Conservation (phyloP, 176 grass and related monocot species). For the Hordeum marinum region DNA sequence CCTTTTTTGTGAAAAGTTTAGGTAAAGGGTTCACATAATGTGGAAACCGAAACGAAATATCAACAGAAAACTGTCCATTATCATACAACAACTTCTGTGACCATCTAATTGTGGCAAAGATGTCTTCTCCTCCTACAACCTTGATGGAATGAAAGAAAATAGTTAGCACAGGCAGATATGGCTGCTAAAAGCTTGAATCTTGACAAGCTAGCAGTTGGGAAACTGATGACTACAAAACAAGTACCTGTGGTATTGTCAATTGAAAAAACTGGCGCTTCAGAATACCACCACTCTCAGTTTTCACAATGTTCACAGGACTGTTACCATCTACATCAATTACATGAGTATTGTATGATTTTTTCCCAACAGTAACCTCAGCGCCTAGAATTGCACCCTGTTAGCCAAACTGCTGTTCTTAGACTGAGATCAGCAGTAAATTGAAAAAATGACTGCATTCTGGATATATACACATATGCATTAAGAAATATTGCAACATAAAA, state of each 20-base stretch:
- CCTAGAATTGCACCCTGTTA: slow-evolving; percentile 99
- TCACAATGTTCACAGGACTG: slow-evolving; percentile 28
- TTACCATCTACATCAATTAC: slow-evolving; percentile 70
- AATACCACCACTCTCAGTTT: slow-evolving; percentile 58
- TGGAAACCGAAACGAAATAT: slow-evolving; percentile 72
- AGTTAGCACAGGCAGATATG: background rate
- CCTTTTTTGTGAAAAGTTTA: slow-evolving; percentile 83
- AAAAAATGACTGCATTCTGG: background rate
- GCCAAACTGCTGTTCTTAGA: slow-evolving; percentile 75
- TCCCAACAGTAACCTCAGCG: slow-evolving; percentile 77
- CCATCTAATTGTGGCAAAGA: slow-evolving; percentile 82
- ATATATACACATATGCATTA: background rate
- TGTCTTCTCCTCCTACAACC: slow-evolving; percentile 86
- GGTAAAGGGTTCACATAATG: slow-evolving; percentile 71
- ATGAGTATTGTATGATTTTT: slow-evolving; percentile 59
- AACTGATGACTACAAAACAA: background rate
- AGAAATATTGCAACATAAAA: background rate
- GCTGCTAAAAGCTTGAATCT: slow-evolving; percentile 10
- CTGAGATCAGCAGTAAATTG: slow-evolving; percentile 23
- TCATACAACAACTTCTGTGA: slow-evolving; percentile 77
- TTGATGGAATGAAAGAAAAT: slow-evolving; percentile 29
- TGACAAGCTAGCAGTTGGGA: background rate
- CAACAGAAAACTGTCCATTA: slow-evolving; percentile 73
- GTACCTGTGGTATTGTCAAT: slow-evolving; percentile 78
- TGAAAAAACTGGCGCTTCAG: slow-evolving; percentile 61